Evolutionary conservation across 2,329 filamentous ascomycete genomes (phyloP).

Genomic region (Didymella lethalis): DNA sequence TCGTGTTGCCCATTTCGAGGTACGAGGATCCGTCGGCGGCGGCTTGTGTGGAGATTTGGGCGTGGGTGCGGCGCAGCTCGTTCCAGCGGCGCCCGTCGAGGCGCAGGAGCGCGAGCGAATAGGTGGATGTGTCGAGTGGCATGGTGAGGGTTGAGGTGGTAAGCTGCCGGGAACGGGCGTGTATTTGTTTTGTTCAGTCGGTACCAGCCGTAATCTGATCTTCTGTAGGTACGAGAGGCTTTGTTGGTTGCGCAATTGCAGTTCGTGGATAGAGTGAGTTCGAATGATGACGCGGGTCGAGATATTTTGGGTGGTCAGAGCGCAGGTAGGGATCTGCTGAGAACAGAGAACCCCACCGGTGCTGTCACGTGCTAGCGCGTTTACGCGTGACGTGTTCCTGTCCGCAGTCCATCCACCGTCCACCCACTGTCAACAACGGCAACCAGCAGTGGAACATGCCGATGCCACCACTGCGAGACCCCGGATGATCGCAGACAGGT

Average conservation of each 20-base stretch:
- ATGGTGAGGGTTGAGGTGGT: slow-evolving; percentile 58
- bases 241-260: background rate
- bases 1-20: slow-evolving; percentile 96
- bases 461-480: background rate
- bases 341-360: slow-evolving; percentile 27
- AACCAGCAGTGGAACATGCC: background rate
- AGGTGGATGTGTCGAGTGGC: slow-evolving; percentile 94
- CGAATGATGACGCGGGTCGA: slow-evolving; percentile 16
- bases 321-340: slow-evolving; percentile 23
- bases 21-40: slow-evolving; percentile 93
- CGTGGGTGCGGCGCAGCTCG: slow-evolving; percentile 87
- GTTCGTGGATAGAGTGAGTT: background rate
- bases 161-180: too few relatives aligned
- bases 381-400: slow-evolving; percentile 20
- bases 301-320: slow-evolving; percentile 28
- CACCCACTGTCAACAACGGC: background rate
- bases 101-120: slow-evolving; percentile 78
- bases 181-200: background rate
- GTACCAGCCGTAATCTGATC: background rate
- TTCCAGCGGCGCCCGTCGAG: slow-evolving; percentile 89
- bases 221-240: background rate
- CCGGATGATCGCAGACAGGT: background rate
- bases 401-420: background rate
- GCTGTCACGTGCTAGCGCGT: slow-evolving; percentile 39
- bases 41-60: slow-evolving; percentile 89